Percentiles rank a stretch among this genome's conserved stretches.
These are phyloP conservation scores for Boletales sp. DNA, from an alignment of 768 basidiomycete species.

Conservation along the genomic window DNA sequence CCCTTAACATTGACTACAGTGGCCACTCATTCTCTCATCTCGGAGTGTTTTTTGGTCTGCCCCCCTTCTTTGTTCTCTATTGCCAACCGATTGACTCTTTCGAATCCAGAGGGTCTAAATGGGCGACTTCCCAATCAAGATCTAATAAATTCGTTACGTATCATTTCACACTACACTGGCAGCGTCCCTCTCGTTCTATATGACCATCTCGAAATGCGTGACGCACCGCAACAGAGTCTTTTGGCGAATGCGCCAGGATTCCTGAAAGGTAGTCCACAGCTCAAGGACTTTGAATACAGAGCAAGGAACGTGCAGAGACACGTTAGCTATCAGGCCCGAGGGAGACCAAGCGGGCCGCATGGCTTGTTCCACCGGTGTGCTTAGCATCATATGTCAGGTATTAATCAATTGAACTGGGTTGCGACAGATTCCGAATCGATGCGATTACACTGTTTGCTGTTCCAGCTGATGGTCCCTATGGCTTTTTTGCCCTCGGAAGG, in stretches of 20 bases:
- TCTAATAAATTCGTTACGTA: constrained; percentile 75
- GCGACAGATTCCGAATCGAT: constrained; percentile 83
- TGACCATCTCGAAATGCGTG: constrained; percentile 60
- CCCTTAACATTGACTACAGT: constrained; percentile 91
- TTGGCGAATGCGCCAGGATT: constrained; percentile 46
- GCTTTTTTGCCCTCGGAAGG: constrained; percentile 91
- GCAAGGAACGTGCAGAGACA: constrained; percentile 71
- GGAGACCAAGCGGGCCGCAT: constrained; percentile 84
- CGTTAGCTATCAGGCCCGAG: constrained; percentile 68
- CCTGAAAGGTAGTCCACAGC: constrained; percentile 38
- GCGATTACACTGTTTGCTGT: constrained; percentile 87
- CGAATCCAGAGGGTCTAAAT: constrained; percentile 79
- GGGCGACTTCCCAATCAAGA: constrained; percentile 97
- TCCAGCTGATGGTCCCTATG: constrained; percentile 89
- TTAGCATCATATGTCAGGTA: constrained; percentile 18
- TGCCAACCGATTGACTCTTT: constrained; percentile 2
- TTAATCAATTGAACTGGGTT: background rate
- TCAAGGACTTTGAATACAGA: constrained; percentile 53
- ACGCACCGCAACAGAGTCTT: constrained; percentile 33
- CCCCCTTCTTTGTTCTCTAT: background rate
- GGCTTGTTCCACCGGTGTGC: constrained; percentile 83
- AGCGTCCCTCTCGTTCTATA: constrained; percentile 80
- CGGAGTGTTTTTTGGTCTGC: constrained; percentile 88
- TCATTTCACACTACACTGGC: constrained; percentile 68
- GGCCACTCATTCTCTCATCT: constrained; percentile 96